phyloP scores from a whole-genome alignment of 2,329 filamentous ascomycete genomes.

The Chaetoscypha palmicola region DNA sequence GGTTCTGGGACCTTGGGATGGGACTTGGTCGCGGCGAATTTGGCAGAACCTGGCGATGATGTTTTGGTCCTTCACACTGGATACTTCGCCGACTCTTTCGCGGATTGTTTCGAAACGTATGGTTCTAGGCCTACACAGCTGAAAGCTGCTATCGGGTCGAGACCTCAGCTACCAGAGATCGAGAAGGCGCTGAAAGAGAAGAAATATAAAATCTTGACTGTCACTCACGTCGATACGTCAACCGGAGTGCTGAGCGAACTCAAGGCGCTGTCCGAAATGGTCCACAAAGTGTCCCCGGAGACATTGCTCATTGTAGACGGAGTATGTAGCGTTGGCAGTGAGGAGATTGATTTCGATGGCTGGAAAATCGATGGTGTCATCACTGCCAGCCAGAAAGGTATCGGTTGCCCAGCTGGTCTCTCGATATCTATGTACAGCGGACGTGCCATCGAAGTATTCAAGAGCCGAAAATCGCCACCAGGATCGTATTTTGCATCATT shows the following conservation, averaged over 20 bases:
- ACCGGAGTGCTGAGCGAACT: constrained; percentile 93
- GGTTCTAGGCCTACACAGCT: constrained; percentile 85
- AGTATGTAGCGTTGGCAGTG: constrained; percentile 92
- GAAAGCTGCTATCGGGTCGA: constrained; percentile 79
- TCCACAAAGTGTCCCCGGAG: constrained; percentile 80
- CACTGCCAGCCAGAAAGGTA: constrained; percentile 94
- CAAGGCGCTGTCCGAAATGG: constrained; percentile 72
- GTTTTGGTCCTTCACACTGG: constrained; percentile 91
- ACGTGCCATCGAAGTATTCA: constrained; percentile 73
- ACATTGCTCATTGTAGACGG: constrained; percentile 91
- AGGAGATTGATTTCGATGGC: constrained; percentile 92
- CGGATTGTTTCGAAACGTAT: constrained; percentile 85
- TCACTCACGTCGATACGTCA: constrained; percentile 96
- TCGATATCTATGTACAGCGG: constrained; percentile 93
- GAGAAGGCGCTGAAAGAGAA: constrained; percentile 84
- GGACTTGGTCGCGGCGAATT: constrained; percentile 92
- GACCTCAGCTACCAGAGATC: constrained; percentile 79
- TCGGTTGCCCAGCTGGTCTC: constrained; percentile 88
- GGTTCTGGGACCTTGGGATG: constrained; percentile 94
- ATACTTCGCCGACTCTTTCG: constrained; percentile 95
- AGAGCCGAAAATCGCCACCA: constrained; percentile 73
- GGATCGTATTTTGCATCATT: constrained; percentile 91
- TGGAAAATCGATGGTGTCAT: constrained; percentile 91
- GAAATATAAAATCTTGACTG: constrained; percentile 87
- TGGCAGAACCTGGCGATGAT: constrained; percentile 82